phyloP scores from a whole-genome alignment of 192 early-diverging fungal genomes.

The Gonapodya prolifera region DNA sequence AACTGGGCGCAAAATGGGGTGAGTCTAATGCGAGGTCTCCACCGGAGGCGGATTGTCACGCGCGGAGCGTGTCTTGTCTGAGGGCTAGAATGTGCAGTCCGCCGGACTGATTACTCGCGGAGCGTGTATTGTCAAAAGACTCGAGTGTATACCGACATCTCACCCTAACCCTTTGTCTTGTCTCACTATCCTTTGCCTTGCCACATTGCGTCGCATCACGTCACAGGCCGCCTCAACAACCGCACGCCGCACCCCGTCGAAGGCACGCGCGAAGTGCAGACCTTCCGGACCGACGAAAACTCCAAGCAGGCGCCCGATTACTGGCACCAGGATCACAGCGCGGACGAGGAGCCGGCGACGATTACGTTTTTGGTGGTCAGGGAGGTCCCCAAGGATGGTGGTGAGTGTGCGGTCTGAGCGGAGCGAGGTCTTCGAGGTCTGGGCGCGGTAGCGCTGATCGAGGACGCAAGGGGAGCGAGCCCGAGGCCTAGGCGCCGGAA shows the following conservation, averaged over 20 bases:
- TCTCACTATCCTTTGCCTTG: neutral
- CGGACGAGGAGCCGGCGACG: neutral
- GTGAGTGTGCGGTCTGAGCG: too few species aligned
- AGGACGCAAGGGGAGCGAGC: too few species aligned
- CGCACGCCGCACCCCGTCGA: conserved; percentile 11
- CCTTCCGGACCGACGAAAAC: neutral
- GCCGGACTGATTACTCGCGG: too few species aligned
- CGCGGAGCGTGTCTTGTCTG: too few species aligned
- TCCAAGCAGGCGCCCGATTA: neutral
- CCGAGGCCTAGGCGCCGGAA: too few species aligned
- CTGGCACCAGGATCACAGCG: conserved; percentile 8
- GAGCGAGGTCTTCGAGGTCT: too few species aligned
- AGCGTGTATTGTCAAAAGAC: too few species aligned
- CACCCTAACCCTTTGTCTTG: neutral
- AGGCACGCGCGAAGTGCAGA: neutral
- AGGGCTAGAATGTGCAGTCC: too few species aligned
- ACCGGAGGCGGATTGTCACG: too few species aligned
- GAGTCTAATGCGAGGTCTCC: neutral
- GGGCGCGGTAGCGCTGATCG: too few species aligned
- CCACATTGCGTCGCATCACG: neutral
- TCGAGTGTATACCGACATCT: too few species aligned
- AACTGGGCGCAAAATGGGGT: conserved; percentile 25
- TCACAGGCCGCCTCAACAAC: neutral
- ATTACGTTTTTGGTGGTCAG: neutral
- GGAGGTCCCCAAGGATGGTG: neutral